Base-by-base conservation (phyloP, 805 yeast species). In the Candida dajiaensis region DNA sequence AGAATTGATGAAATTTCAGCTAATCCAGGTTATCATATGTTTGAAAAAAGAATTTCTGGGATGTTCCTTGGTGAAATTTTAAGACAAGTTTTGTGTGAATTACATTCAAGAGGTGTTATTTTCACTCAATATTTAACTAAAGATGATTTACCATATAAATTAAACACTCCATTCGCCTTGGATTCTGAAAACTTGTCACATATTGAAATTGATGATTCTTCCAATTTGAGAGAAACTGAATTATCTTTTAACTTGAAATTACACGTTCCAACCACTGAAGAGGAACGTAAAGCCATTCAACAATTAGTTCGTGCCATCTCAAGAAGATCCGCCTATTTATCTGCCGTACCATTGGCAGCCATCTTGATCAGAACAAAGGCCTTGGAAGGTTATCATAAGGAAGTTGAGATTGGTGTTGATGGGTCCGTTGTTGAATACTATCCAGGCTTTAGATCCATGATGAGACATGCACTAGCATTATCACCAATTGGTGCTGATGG, bases 361-460 rank as follows among this genome's bases (percentile, higher is more conserved):
- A 77, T 92, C 47, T 63, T 83, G 44, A 68, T 74, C 44, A 80
- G 79, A 65, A 83, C 90, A 1, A 74, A 72, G 43, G 84, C 92
- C 15, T 77, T 89, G 43, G 67, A 66, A 47, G 72, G 72, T 38
- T 73, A 70, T 55, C 86, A 84, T 57, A 80, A 77, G 50, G 87
- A 83, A 59, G 89, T 92, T 43, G 98, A 92, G 64, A 79, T 94
- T 54, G 98, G 97, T 49, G 90, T 90, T 50, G 98, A 92, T 66
- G 99, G 99, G 33, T 83, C 96, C 3, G 94, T 92, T 46, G 84
- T 92, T 42, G 96, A 92, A 67, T 85, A 79, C 62, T 94, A 90
- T 66, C 99, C 99, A 16, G 90, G 92, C 22, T 92, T 85, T 69
- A 81, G 84, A 68, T 77, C 83, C 12, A 78, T 79, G 76, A 70